Percentiles rank a stretch among this genome's conserved stretches.
These are phyloP conservation scores for Chalciporus piperatoides DNA, from an alignment of 1,284 basidiomycete species.

Conservation along the genomic window DNA sequence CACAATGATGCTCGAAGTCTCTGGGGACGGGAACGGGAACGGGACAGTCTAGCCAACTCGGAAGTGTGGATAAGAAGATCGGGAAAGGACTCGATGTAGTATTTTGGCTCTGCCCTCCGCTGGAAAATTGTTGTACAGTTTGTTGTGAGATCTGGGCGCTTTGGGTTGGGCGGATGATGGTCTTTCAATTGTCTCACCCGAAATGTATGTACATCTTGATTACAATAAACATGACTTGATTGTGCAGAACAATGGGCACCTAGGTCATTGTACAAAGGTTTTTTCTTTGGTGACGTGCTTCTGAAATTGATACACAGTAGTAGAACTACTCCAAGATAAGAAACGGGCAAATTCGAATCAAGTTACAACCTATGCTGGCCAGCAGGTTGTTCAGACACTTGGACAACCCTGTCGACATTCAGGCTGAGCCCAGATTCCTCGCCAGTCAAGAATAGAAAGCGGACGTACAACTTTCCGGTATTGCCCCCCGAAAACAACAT, in stretches of 20 bases:
- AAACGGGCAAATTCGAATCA: neutral
- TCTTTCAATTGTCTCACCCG: no score
- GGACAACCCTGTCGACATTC: constrained; percentile 41
- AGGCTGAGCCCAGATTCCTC: constrained; percentile 4
- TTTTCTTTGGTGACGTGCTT: neutral
- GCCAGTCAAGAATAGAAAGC: neutral
- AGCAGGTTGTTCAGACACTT: constrained; percentile 39
- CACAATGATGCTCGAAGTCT: neutral
- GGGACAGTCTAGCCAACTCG: constrained; percentile 21
- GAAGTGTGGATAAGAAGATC: neutral
- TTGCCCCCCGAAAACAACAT: constrained; percentile 80
- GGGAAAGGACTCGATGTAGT: no score
- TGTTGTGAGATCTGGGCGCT: no score
- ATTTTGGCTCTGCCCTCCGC: neutral
- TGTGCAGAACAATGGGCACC: neutral
- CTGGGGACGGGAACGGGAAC: constrained; percentile 8
- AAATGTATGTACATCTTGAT: no score
- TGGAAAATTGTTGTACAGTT: no score
- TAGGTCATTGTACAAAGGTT: neutral
- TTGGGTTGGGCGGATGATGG: neutral
- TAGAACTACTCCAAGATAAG: neutral
- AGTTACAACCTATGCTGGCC: constrained; percentile 29
- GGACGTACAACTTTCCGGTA: constrained; percentile 74
- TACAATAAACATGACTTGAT: neutral
- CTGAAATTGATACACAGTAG: neutral